Conservation (phyloP, 2,329 filamentous ascomycete genomes). For the Phyllosticta citribraziliensis region DNA sequence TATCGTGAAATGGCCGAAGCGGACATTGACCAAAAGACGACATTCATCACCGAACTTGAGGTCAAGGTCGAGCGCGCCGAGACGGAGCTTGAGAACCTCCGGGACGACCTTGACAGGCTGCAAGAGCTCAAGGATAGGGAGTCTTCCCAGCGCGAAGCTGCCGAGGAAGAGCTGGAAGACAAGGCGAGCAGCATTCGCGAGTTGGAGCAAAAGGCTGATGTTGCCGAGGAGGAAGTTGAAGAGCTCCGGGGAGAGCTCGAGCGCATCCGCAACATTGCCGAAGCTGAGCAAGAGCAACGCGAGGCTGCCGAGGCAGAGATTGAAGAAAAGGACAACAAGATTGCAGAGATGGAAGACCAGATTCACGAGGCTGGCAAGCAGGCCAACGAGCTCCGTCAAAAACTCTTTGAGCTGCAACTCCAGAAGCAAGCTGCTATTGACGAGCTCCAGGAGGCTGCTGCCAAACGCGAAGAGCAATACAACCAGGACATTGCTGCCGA, state of each 20-base stretch:
- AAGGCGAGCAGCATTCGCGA: slow-evolving; percentile 28
- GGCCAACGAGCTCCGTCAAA: slow-evolving; percentile 39
- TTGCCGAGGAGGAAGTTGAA: slow-evolving; percentile 22
- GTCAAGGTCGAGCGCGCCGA: slow-evolving; percentile 27
- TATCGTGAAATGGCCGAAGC: slow-evolving; percentile 29
- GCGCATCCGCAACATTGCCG: slow-evolving; percentile 27
- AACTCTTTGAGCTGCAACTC: slow-evolving; percentile 37
- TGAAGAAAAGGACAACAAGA: slow-evolving; percentile 31
- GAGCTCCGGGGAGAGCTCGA: slow-evolving; percentile 24
- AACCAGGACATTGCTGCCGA: slow-evolving; percentile 30
- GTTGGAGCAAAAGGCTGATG: slow-evolving; percentile 26
- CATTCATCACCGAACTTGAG: slow-evolving; percentile 31
- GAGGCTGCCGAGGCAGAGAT: slow-evolving; percentile 34
- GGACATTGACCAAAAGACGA: slow-evolving; percentile 28
- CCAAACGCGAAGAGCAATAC: slow-evolving; percentile 31
- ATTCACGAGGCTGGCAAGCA: slow-evolving; percentile 33
- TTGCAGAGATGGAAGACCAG: slow-evolving; percentile 31
- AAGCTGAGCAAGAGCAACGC: slow-evolving; percentile 33
- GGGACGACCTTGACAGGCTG: slow-evolving; percentile 23
- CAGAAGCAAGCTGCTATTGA: slow-evolving; percentile 30
- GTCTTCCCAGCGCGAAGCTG: slow-evolving; percentile 20
- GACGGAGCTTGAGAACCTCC: slow-evolving; percentile 24
- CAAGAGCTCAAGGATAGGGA: slow-evolving; percentile 27
- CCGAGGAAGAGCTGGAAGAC: slow-evolving; percentile 29
- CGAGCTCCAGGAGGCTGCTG: slow-evolving; percentile 26